A percentile compares a stretch with the other conserved stretches of the same genome.
These are phyloP conservation scores for Brassica carinata DNA, from an alignment of 345 rosid species.

Conservation along the genomic window DNA sequence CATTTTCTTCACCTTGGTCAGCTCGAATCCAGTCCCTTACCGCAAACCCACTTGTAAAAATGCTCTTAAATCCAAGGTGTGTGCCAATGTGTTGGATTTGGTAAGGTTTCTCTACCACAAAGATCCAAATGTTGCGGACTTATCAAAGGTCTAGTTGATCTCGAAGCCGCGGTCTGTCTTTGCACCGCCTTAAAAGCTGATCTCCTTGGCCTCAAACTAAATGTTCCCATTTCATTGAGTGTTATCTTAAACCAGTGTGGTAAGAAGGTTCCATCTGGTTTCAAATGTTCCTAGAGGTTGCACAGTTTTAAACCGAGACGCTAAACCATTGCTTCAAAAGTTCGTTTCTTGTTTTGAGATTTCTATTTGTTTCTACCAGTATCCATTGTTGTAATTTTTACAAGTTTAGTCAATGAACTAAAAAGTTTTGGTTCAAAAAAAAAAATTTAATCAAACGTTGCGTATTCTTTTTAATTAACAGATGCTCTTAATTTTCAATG, in stretches of 20 bases:
- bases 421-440: neutral
- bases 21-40: constrained; percentile 1
- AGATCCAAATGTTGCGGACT: neutral
- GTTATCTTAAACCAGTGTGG: no score
- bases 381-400: neutral
- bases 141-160: no score
- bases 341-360: neutral
- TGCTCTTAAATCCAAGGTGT: constrained; percentile 24
- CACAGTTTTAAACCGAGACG: neutral
- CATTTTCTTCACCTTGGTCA: constrained; percentile 29
- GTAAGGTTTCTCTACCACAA: constrained; percentile 26
- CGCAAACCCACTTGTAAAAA: constrained; percentile 11
- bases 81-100: constrained; percentile 29
- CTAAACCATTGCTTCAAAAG: neutral
- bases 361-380: neutral
- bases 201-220: no score
- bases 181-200: no score
- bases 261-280: no score
- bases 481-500: no score
- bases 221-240: no score
- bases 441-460: no score
- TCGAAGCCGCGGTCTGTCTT: no score
- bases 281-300: no score
- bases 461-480: no score
- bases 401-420: constrained; percentile 4